A percentile compares a stretch with the other conserved stretches of the same genome.
Evolutionary conservation across 2,329 filamentous ascomycete species (phyloP).

Genomic region (Aspergillus sp.): DNA sequence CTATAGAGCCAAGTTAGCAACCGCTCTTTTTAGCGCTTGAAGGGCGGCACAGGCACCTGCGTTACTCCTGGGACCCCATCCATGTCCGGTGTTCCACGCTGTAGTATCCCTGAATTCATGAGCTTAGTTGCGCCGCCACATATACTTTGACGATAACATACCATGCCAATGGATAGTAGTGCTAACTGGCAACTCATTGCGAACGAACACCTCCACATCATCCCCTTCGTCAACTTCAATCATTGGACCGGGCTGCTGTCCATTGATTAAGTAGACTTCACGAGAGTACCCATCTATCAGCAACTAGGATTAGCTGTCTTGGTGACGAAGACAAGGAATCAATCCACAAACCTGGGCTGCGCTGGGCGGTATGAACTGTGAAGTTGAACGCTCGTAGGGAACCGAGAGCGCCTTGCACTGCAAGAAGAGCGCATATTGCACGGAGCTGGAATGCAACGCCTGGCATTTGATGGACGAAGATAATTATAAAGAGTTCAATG

Average conservation of each 20-base stretch:
- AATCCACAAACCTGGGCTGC: neutral
- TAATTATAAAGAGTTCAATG: neutral
- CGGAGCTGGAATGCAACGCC: neutral
- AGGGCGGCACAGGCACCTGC: neutral
- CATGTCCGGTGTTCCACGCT: conserved; percentile 1
- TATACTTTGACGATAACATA: neutral
- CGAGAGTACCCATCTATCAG: neutral
- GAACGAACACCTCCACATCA: neutral
- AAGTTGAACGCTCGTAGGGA: neutral
- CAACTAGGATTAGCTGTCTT: neutral
- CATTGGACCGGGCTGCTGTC: neutral
- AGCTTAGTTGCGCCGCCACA: neutral
- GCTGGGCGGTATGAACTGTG: neutral
- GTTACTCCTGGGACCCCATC: neutral
- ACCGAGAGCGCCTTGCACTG: neutral
- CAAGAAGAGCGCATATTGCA: neutral
- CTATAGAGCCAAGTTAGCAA: neutral
- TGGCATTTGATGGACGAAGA: neutral
- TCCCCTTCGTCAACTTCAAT: neutral
- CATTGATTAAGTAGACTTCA: neutral
- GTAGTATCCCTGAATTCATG: neutral
- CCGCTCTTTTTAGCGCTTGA: neutral
- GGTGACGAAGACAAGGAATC: neutral
- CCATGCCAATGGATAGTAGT: neutral
- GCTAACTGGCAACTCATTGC: neutral